phyloP scores from a whole-genome alignment of 352 stramenopile genomes.

The Phytophthora hybrid region DNA sequence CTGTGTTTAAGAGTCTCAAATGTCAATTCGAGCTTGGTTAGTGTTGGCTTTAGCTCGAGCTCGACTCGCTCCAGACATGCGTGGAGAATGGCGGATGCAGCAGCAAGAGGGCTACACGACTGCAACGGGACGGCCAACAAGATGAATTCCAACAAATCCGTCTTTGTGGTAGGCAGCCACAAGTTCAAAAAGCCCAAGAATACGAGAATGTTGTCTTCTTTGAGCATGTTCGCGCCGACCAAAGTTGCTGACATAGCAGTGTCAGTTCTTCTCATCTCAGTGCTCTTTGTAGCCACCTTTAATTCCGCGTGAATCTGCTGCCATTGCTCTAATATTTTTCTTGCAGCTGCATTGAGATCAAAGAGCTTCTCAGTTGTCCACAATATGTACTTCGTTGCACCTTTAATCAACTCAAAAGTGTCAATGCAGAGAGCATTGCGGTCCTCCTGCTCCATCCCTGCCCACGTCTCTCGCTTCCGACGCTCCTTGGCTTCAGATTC shows the following conservation, averaged over 20 bases:
- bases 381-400: conserved; percentile 10
- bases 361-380: conserved; percentile 12
- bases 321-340: conserved; percentile 28
- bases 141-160: conserved; percentile 24
- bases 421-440: conserved; percentile 26
- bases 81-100: conserved; percentile 15
- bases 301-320: conserved; percentile 25
- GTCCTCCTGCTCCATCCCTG: conserved; percentile 44
- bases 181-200: conserved; percentile 26
- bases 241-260: neutral
- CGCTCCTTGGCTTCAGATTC: conserved; percentile 38
- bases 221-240: conserved; percentile 10
- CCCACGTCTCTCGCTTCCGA: conserved; percentile 25
- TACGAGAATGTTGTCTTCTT: conserved; percentile 20
- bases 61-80: conserved; percentile 25
- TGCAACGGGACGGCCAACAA: conserved; percentile 5
- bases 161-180: conserved; percentile 14
- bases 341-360: conserved; percentile 17
- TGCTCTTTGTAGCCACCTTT: neutral
- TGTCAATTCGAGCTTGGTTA: conserved; percentile 14
- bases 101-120: conserved; percentile 6
- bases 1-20: conserved; percentile 16
- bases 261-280: conserved; percentile 1
- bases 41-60: conserved; percentile 7
- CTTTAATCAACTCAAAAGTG: conserved; percentile 18